Evolutionary conservation across 2,329 filamentous ascomycete genomes (phyloP).

Genomic region (Rosellinia necatrix): DNA sequence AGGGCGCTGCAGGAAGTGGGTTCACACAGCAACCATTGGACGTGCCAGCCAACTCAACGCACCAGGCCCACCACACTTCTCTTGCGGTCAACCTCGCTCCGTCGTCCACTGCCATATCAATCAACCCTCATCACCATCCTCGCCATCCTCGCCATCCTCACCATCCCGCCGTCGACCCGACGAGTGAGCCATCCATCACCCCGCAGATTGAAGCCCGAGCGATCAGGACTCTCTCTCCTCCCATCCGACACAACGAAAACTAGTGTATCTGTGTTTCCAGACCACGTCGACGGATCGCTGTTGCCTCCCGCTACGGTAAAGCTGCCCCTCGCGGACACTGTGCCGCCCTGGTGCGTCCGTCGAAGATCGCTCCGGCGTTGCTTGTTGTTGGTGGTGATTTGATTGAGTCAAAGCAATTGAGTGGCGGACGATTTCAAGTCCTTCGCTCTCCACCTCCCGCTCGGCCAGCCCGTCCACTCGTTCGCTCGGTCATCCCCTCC

Average conservation of each 20-base stretch:
- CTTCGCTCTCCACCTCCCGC: too few species aligned
- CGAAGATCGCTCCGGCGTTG: too few species aligned
- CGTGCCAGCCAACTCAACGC: neutral
- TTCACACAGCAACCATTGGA: slow-evolving; percentile 24
- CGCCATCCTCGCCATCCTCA: too few species aligned
- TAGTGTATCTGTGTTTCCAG: neutral
- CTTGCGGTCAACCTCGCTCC: slow-evolving; percentile 4
- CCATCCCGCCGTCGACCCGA: neutral
- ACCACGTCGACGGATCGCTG: neutral
- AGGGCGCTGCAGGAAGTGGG: too few species aligned
- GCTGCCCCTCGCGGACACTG: slow-evolving; percentile 11
- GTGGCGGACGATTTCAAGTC: too few species aligned
- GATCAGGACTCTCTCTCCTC: too few species aligned
- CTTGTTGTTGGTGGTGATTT: neutral
- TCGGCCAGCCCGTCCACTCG: too few species aligned
- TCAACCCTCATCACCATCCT: neutral
- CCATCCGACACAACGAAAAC: neutral
- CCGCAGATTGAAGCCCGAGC: neutral
- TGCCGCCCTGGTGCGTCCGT: slow-evolving; percentile 12
- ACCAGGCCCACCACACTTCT: neutral
- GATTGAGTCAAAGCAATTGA: neutral
- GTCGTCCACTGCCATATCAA: slow-evolving; percentile 8
- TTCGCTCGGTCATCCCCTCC: too few species aligned
- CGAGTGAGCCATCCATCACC: neutral
- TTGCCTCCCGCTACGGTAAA: neutral